Conservation (phyloP, 2,329 filamentous ascomycete genomes). For the Fusarium acutatum region DNA sequence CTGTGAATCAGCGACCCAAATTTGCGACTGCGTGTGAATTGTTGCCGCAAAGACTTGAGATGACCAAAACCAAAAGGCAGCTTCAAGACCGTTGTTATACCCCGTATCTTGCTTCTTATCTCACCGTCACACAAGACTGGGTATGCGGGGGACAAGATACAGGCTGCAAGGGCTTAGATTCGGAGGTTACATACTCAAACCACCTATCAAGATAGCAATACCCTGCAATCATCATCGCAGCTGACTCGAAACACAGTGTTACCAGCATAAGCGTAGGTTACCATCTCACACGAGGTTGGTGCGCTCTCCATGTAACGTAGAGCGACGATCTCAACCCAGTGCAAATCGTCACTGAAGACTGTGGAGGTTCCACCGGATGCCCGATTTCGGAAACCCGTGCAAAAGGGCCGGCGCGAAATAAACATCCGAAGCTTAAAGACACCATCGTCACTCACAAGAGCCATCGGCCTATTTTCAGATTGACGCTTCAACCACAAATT, state of each 20-base stretch:
- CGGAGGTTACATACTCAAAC: not conserved
- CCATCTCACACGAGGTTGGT: not conserved
- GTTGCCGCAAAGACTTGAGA: not conserved
- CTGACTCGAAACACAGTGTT: not conserved
- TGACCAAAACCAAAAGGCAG: not conserved
- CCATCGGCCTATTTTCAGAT: not conserved
- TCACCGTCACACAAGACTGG: not conserved
- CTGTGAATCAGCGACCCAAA: fast-evolving
- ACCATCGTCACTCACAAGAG: not conserved
- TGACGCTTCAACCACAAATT: fast-evolving
- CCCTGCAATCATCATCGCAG: not conserved
- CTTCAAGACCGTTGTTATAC: not conserved
- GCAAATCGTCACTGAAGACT: not conserved
- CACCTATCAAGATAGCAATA: not conserved
- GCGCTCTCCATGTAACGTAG: not conserved
- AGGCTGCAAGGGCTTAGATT: not conserved
- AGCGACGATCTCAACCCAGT: not conserved
- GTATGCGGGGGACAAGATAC: not conserved
- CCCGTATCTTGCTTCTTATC: not conserved
- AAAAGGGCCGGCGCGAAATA: not conserved
- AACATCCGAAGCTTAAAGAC: not conserved
- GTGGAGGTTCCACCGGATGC: not conserved
- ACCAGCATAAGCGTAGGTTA: not conserved
- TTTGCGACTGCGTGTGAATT: not conserved
- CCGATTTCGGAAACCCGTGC: not conserved